Conservation (phyloP, 2,329 filamentous ascomycete genomes). For the Colletotrichum liaoningense region DNA sequence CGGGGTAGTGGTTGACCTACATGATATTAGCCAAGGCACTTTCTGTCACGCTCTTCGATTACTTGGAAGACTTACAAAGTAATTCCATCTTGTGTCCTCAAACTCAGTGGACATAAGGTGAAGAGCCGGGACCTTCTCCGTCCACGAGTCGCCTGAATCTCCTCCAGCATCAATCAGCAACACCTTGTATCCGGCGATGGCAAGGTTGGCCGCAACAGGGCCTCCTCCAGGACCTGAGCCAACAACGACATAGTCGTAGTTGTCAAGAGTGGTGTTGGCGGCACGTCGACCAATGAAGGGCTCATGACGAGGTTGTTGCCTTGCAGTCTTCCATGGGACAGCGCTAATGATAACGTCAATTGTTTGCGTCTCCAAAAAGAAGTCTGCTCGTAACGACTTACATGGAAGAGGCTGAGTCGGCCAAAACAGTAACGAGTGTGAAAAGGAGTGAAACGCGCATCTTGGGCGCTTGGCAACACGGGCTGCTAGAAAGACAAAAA, state of each 20-base stretch:
- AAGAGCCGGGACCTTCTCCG: conserved; percentile 23
- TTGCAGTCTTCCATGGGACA: not conserved
- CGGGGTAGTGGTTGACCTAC: conserved; percentile 69
- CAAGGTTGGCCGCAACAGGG: conserved; percentile 65
- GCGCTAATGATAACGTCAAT: not conserved
- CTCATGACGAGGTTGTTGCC: conserved; percentile 4
- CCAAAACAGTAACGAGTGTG: conserved; percentile 5
- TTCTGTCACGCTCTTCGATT: not conserved
- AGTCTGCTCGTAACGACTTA: not conserved
- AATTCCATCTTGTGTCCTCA: conserved; percentile 32
- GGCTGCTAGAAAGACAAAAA: not conserved
- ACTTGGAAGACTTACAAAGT: not conserved
- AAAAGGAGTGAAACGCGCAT: conserved; percentile 14
- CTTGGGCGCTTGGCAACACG: not conserved
- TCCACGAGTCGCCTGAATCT: conserved; percentile 54
- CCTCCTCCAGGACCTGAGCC: conserved; percentile 67
- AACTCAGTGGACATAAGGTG: conserved; percentile 34
- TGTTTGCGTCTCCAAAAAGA: no score
- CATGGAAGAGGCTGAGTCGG: conserved; percentile 10
- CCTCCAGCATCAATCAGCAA: conserved; percentile 69
- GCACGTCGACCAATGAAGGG: not conserved
- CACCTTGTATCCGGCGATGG: conserved; percentile 64
- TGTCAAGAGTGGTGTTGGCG: not conserved
- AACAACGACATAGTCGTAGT: conserved; percentile 69
- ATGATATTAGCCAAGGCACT: not conserved